phyloP scores from a whole-genome alignment of 257 asterid species.

The Verbascum thapsus region DNA sequence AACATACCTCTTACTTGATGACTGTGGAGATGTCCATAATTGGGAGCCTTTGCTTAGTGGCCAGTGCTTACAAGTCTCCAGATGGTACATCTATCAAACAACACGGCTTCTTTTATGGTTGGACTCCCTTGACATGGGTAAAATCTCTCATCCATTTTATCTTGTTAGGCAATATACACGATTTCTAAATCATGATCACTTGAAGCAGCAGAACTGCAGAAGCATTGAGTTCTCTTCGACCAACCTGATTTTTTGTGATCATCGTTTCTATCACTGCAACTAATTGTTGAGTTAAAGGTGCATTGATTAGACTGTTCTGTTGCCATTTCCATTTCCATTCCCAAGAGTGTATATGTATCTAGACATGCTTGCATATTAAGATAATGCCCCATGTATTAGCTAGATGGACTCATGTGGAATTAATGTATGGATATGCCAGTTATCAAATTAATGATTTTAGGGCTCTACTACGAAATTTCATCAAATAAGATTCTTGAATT shows the following conservation, averaged over 20 bases:
- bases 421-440: too few species aligned
- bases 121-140: constrained; percentile 91
- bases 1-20: constrained; percentile 88
- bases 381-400: constrained; percentile 22
- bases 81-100: constrained; percentile 77
- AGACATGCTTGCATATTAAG: neutral
- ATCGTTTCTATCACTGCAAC: constrained; percentile 2
- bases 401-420: neutral
- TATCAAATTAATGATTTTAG: constrained; percentile 9
- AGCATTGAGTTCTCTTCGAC: constrained; percentile 1
- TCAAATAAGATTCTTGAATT: too few species aligned
- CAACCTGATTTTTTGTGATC: constrained; percentile 12
- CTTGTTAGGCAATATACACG: constrained; percentile 12
- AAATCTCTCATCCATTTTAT: constrained; percentile 23
- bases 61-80: constrained; percentile 85
- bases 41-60: constrained; percentile 90
- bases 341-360: neutral
- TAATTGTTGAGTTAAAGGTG: neutral
- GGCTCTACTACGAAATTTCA: constrained; percentile 7
- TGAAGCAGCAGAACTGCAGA: too few species aligned
- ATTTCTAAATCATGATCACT: constrained; percentile 16
- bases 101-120: constrained; percentile 86
- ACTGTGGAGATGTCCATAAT: constrained; percentile 94
- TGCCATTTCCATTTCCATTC: constrained; percentile 10
- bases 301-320: constrained; percentile 11